Base-by-base conservation (phyloP, 2,329 filamentous ascomycete genomes). In the Aureobasidium sp. region DNA sequence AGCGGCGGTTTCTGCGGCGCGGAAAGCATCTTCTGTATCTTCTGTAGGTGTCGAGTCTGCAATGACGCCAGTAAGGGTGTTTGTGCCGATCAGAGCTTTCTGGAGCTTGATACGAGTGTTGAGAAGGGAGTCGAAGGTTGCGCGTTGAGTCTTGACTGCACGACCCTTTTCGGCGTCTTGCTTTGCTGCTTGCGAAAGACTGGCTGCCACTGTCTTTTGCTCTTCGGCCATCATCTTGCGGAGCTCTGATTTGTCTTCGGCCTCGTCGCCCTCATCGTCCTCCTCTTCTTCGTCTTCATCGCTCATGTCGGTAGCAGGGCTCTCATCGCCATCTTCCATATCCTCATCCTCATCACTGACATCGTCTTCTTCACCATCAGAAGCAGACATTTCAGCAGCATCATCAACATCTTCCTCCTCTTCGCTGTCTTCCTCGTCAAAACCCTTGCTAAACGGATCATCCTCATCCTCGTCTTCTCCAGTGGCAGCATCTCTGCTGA, bases 81-180 rank as follows among this genome's bases (percentile, higher is more conserved):
- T 97, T 29, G 87, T 84, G 0, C 89, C 87, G 17, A 94, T 83
- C 15, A 99, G 77, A 1, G 90, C 91, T 74, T 97, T 97, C 74
- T 99, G 95, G 20, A 99, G 78, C 64, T 93, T 89, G 70, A 99
- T 97, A 23, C 94, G 87, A 15, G 91, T 84, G 75, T 96, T 96
- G 36, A 99, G 82, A 0, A 97, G 83, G 0, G 89, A 85, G 68
- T 97, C 93, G 70, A 96, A 99, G 0, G 87, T 85, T 65, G 87
- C 87, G 57, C 91, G 86, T 76, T 99, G 94, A 62, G 86, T 80
- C 69, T 91, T 93, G 41, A 99, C 90, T 0, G 93, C 93, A 61
- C 83, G 77, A 13, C 94, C 94, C 75, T 97, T 97, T 46, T 87
- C 84, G 5, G 88, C 85, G 71, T 97, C 94, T 59, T 85, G 85